These are phyloP conservation scores for Didymosphaeria variabile DNA, from an alignment of 2,329 filamentous ascomycete species.

Conservation along the genomic window DNA sequence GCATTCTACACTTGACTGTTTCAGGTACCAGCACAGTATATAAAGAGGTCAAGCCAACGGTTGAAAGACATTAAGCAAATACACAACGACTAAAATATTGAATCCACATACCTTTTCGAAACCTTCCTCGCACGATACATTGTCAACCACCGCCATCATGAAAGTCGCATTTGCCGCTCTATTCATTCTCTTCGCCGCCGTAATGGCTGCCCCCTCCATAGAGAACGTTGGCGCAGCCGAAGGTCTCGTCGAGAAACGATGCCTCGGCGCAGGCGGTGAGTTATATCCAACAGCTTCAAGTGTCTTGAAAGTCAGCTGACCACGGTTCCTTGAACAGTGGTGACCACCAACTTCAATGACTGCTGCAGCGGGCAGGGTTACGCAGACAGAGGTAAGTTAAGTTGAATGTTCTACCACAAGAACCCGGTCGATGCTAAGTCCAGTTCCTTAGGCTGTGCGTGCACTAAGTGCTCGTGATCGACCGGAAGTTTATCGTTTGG, in stretches of 20 bases:
- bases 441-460: background rate
- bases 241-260: background rate
- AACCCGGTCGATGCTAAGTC: background rate
- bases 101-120: too few relatives aligned
- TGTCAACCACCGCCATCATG: background rate
- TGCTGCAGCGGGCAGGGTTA: background rate
- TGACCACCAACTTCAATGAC: background rate
- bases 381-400: background rate
- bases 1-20: background rate
- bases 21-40: background rate
- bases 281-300: background rate
- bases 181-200: background rate
- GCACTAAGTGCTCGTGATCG: background rate
- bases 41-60: background rate
- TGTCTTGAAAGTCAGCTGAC: background rate
- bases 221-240: background rate
- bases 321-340: background rate
- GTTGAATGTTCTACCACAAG: background rate
- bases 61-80: background rate
- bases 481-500: background rate
- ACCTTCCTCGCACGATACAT: too few relatives aligned
- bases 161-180: background rate
- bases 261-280: background rate
- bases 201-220: background rate
- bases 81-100: background rate